Evolutionary conservation across 768 basidiomycete genomes (phyloP), one percentile per base, ranked within the genome.

Genomic region (Pleurotus tuber-regium): DNA sequence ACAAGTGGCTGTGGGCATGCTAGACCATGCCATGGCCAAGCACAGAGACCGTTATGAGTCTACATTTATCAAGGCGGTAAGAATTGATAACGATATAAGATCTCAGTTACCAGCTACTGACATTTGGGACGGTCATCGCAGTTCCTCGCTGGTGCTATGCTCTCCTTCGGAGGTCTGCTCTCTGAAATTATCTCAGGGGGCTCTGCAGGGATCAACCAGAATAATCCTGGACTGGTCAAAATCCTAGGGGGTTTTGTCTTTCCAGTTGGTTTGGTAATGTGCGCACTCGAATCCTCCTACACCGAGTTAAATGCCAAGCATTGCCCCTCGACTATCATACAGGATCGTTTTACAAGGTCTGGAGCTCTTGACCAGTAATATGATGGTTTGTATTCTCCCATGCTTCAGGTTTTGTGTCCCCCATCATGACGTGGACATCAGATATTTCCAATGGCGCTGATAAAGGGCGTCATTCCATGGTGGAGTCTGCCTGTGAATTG

Each of bases 261-360:
- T 63, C 87, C 87, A 7, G 83, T 86, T 2, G 87, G 87, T 61
- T 79, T 89, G 70, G 82, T 85, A 50, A 89, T 89, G 87, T 88
- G 58, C 54, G 73, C 12, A 38, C 35, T 38, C 35, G n/a, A 16
- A 7, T 38, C 5, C 11, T 19, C 10, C 29, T 41, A 29, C 21
- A 21, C 30, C n/a, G 12, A 21, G 29, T 2, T n/a, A 16, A 42
- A 53, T 18, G 18, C 31, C 53, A 18, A 50, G 14, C 28, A 10
- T 51, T 19, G 1, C 7, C n/a, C n/a, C n/a, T n/a, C n/a, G n/a
- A 19, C 35, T 21, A 2, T 40, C 19, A 18, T 16, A 12, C 55
- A 89, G 87, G 87, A 87, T 89, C 54, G 76, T 86, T 11, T 69
- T 89, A 11, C 83, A 87, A 66, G 83, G 83, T 1, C 72, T 82